Evolutionary conservation across 106 monocot genomes (phyloP).

Genomic region (Acorus gramineus): DNA sequence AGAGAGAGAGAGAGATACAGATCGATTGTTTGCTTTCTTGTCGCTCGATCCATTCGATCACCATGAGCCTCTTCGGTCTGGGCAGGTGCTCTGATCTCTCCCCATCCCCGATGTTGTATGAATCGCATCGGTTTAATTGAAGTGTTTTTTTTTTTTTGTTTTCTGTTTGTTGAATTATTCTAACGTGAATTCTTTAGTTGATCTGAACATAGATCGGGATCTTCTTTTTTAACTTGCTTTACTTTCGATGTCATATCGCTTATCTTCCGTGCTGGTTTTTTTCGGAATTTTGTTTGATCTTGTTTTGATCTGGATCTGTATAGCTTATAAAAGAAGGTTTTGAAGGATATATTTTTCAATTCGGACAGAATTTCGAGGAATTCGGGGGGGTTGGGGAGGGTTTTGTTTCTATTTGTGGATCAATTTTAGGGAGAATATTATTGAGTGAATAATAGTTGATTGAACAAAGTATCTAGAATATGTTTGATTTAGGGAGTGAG

Average conservation of each 20-base stretch:
- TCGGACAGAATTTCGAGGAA: background rate
- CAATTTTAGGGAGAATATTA: background rate
- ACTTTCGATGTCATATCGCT: no score
- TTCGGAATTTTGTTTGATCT: background rate
- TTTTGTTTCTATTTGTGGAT: background rate
- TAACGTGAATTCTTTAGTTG: no score
- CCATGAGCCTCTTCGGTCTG: constrained; percentile 75
- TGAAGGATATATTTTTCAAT: no score
- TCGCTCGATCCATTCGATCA: background rate
- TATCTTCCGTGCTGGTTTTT: background rate
- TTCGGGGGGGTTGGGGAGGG: background rate
- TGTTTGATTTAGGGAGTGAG: no score
- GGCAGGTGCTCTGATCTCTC: constrained; percentile 29
- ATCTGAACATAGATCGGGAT: no score
- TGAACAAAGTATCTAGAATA: background rate
- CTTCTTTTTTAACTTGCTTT: no score
- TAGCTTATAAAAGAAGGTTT: background rate
- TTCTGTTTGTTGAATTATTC: no score
- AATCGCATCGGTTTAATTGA: no score
- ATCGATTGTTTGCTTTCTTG: no score
- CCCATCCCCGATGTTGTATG: background rate
- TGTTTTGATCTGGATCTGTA: background rate
- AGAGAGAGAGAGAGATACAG: no score
- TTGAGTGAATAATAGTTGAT: background rate
- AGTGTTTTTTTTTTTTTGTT: no score